Evolutionary conservation across 1,284 basidiomycete species (phyloP).

Genomic region (Heterobasidion annosum): DNA sequence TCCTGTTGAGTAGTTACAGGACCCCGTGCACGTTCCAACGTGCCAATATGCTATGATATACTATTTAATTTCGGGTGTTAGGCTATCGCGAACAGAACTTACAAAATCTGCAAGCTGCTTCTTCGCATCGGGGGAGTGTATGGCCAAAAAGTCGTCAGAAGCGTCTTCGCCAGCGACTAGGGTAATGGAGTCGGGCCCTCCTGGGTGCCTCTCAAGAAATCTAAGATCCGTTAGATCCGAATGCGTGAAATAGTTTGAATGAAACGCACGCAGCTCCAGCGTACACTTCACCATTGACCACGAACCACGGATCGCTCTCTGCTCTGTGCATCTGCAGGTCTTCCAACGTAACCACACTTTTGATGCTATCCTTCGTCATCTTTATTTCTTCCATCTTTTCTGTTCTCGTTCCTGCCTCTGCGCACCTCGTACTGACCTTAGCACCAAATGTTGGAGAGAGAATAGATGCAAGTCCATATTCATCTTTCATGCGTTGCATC

Average conservation of each 20-base stretch:
- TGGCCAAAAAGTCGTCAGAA: constrained; percentile 54
- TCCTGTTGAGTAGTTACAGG: neutral
- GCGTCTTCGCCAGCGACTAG: constrained; percentile 57
- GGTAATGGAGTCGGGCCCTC: constrained; percentile 51
- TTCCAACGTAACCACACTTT: constrained; percentile 28
- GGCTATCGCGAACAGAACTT: neutral
- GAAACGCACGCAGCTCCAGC: constrained; percentile 32
- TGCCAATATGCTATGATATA: constrained; percentile 8
- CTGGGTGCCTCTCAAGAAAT: constrained; percentile 48
- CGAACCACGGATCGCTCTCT: constrained; percentile 47
- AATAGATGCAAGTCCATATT: no score
- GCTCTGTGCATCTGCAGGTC: constrained; percentile 37
- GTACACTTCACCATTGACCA: constrained; percentile 46
- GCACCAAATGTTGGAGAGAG: no score
- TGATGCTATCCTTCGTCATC: neutral
- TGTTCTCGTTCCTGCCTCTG: no score
- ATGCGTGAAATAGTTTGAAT: neutral
- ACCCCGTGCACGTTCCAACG: neutral
- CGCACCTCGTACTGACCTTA: no score
- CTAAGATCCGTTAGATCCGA: neutral
- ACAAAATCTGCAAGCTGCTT: constrained; percentile 34
- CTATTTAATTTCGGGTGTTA: constrained; percentile 7
- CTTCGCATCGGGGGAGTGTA: constrained; percentile 44
- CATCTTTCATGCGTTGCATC: constrained; percentile 2
- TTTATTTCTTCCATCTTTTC: neutral